Evolutionary conservation across 495 filamentous ascomycete species (phyloP).

Genomic region (Parathielavia appendiculata): DNA sequence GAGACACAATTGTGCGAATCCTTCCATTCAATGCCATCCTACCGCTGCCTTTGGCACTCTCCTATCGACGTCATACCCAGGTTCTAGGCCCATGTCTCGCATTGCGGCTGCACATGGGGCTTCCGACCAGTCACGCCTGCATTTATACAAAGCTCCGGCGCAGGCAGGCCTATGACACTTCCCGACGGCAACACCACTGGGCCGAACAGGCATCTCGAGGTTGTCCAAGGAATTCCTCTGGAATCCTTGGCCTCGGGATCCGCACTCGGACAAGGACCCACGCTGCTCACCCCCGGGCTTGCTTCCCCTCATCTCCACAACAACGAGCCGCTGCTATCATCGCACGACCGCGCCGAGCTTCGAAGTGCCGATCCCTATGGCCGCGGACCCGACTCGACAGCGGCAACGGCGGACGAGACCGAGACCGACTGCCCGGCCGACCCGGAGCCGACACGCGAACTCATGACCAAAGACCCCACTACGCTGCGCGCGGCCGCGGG

Average conservation of each 20-base stretch:
- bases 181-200: neutral
- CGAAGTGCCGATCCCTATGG: slow-evolving; percentile 19
- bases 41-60: no score
- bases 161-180: slow-evolving; percentile 14
- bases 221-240: slow-evolving; percentile 11
- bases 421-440: slow-evolving; percentile 14
- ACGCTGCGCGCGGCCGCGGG: slow-evolving; percentile 56
- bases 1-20: neutral
- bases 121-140: neutral
- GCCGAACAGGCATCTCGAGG: slow-evolving; percentile 1
- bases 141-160: neutral
- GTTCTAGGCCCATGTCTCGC: no score
- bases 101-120: no score
- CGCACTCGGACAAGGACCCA: slow-evolving; percentile 12
- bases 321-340: neutral
- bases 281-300: slow-evolving; percentile 14
- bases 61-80: no score
- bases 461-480: slow-evolving; percentile 53
- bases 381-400: slow-evolving; percentile 16
- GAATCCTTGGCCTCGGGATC: slow-evolving; percentile 12
- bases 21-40: neutral
- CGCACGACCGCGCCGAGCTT: neutral
- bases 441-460: slow-evolving; percentile 17
- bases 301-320: slow-evolving; percentile 8
- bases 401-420: slow-evolving; percentile 14